Base-by-base conservation (phyloP, 2,329 filamentous ascomycete species). In the Colletotrichum sp. region DNA sequence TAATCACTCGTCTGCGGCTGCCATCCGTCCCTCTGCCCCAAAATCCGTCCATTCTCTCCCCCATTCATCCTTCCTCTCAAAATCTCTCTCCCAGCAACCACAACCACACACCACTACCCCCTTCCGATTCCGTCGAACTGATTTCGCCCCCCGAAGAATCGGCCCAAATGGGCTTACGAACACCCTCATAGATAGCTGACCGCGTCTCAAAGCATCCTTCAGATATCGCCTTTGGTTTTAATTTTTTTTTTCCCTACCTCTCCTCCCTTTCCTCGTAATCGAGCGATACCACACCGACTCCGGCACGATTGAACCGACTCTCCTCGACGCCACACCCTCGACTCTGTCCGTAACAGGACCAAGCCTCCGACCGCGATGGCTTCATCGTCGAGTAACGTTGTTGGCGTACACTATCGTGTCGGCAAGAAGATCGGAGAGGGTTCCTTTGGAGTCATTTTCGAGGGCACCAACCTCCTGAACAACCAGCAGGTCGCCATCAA, bases 361-460 rank as follows among this genome's bases (percentile, higher is more conserved):
- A 19, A 59, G 39, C 52, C 72, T 59, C 27, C 72, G 78, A 77
- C 80, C 84, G 84, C 82, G 84, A 97, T 97, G 95, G 93, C 95
- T 75, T 96, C 95, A 79, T 95, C 94, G 77, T 97, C 95, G 78
- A 98, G 96, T 78, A 99, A 99, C 87, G 97, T 99, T 80, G 97
- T 99, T 83, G 97, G 97, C 84, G 97, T 99, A 80, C 97, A 99
- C 89, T 99, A 99, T 87, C 92, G 97, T 80, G 97, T 99, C 80
- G 97, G 97, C 82, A 99, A 99, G 92, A 99, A 99, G 90, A 99
- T 99, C 81, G 97, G 97, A 85, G 97, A 99, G 92, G 96, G 96
- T 79, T 98, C 96, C 52, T 99, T 99, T 83, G 96, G 96, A 89
- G 97, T 99, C 81, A 98, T 99, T 84, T 99, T 99, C 83, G 97